Conservation (phyloP, 345 rosid genomes). For the Xanthoceras sorbifolium region DNA sequence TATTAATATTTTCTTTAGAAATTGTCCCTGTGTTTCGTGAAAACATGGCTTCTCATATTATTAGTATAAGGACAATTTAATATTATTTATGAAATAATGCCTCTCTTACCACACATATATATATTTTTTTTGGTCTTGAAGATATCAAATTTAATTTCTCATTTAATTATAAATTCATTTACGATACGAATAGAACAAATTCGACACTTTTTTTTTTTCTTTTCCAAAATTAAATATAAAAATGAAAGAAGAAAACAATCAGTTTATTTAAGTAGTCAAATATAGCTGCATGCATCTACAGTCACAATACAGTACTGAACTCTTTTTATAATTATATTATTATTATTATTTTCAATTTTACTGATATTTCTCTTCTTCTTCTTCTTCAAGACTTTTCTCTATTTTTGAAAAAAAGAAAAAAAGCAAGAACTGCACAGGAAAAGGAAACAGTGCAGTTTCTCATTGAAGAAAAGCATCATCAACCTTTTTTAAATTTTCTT, state of each 20-base stretch:
- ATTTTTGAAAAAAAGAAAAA: too few relatives aligned
- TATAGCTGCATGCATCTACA: not conserved
- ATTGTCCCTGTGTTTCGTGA: too few relatives aligned
- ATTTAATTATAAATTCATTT: too few relatives aligned
- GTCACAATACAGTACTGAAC: not conserved
- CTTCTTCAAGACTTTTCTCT: not conserved
- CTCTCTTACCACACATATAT: not conserved
- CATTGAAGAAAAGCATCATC: not conserved
- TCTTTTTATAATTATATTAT: not conserved
- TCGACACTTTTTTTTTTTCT: too few relatives aligned
- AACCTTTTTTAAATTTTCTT: not conserved
- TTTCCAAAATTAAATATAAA: too few relatives aligned
- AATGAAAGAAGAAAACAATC: not conserved
- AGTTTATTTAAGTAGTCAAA: slow-evolving; percentile 7
- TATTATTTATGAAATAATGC: not conserved
- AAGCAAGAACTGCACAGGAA: not conserved
- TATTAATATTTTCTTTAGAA: too few relatives aligned
- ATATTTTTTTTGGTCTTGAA: too few relatives aligned
- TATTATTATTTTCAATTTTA: not conserved
- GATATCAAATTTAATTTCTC: too few relatives aligned
- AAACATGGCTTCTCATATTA: too few relatives aligned
- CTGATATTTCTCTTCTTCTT: not conserved
- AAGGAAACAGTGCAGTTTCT: not conserved
- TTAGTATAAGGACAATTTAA: too few relatives aligned
- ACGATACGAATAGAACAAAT: too few relatives aligned